Evolutionary conservation across 2,329 filamentous ascomycete genomes (phyloP), one percentile per base, ranked within the genome.

Genomic region (Aureobasidium leucospermi): DNA sequence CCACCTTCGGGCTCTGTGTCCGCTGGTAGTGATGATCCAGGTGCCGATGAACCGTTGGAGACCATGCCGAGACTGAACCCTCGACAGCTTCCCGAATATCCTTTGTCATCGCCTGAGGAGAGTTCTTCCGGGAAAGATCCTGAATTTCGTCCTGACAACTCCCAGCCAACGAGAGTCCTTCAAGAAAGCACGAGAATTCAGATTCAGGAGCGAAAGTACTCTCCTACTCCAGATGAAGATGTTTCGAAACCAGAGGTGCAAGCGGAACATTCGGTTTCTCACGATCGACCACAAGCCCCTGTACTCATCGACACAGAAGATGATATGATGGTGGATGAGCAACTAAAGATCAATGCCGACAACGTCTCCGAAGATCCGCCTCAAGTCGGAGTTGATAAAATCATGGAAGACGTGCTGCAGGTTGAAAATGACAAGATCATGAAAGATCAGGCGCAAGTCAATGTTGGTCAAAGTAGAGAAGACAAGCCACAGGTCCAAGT

Each of bases 21-120:
- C 13, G 19, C 36, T 13, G 47, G 16, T 8, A 31, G 31, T 5
- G 13, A 51, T n/a, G 28, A 32, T 39, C 8, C 5, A 7, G 42
- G 15, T 13, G 4, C 36, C 7, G 58, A 51, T 5, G 13, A 13
- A 13, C 7, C 7, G 34, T 6, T 16, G 23, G 31, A 13, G 6
- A 5, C 8, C 4, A 2, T 36, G 29, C 28, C 55, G 2, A 36
- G 15, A 15, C 15, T 11, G 11, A 32, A 11, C 15, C 3, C 39
- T n/a, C 28, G 57, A 59, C 57, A 59, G 34, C 46, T 59, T 10
- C 57, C 57, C 4, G 45, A 51, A 29, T 59, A 19, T 51, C 34
- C 57, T 8, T 4, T 59, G 15, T 16, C 32, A 2, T 57, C 53
- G 3, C 42, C 42, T 9, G 53, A 31, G 31, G 36, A 42, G 10